Evolutionary conservation across 2,329 filamentous ascomycete genomes (phyloP).

Genomic region (Phyllosticta ampelicida): DNA sequence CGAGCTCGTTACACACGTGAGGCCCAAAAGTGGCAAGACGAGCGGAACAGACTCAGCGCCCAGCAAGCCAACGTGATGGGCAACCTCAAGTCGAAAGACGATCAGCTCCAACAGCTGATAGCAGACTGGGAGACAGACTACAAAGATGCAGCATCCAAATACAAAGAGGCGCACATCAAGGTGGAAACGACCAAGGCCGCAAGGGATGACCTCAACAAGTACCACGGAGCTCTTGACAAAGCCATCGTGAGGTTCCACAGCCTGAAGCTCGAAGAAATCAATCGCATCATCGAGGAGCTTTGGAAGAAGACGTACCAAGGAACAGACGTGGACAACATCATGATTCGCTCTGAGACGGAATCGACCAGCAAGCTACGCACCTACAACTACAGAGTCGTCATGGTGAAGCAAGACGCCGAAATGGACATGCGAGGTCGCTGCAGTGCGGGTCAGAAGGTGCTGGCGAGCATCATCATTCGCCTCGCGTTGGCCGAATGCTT

Average conservation of each 20-base stretch:
- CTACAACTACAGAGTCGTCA: conserved; percentile 95
- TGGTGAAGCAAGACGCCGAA: conserved; percentile 94
- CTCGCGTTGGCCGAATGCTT: conserved; percentile 94
- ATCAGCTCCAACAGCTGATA: conserved; percentile 61
- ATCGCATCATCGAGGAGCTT: conserved; percentile 86
- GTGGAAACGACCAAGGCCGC: conserved; percentile 88
- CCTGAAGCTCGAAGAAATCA: conserved; percentile 97
- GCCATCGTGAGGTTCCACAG: conserved; percentile 96
- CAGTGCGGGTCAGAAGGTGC: conserved; percentile 90
- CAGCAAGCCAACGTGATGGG: conserved; percentile 66
- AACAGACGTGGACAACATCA: conserved; percentile 92
- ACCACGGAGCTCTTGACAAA: conserved; percentile 75
- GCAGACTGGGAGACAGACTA: conserved; percentile 80
- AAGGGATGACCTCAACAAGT: conserved; percentile 78
- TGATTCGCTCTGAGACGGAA: conserved; percentile 88
- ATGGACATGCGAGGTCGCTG: conserved; percentile 99
- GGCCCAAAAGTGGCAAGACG: conserved; percentile 54
- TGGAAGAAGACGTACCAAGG: conserved; percentile 96
- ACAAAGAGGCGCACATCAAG: conserved; percentile 78
- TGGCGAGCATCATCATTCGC: conserved; percentile 95
- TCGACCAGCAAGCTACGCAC: conserved; percentile 60
- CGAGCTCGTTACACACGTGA: conserved; percentile 63
- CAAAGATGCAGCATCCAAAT: conserved; percentile 67
- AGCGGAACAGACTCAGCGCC: conserved; percentile 58
- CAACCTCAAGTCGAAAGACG: conserved; percentile 72